Percentiles rank a stretch among this genome's conserved stretches.
Conservation (phyloP, 2,329 filamentous ascomycete genomes). For the Cladosporium sp. region DNA sequence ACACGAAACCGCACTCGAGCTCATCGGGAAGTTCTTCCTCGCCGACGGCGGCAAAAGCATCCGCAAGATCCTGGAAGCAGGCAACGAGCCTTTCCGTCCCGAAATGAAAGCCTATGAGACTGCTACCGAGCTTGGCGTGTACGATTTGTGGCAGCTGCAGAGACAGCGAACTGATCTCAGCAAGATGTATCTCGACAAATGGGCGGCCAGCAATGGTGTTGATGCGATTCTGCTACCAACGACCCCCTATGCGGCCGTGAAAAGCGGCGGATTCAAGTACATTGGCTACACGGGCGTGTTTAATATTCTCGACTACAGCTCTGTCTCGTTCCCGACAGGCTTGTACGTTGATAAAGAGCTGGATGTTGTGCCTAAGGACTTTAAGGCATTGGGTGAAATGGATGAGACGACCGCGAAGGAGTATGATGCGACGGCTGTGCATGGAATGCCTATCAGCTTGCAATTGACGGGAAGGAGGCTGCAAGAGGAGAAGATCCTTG, state of each 20-base stretch:
- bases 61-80: constrained; percentile 35
- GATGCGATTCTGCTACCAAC: constrained; percentile 45
- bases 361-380: constrained; percentile 27
- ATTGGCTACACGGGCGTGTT: constrained; percentile 42
- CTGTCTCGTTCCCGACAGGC: constrained; percentile 42
- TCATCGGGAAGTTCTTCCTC: constrained; percentile 45
- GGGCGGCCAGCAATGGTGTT: constrained; percentile 35
- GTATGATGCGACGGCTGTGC: constrained; percentile 32
- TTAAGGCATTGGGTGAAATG: constrained; percentile 32
- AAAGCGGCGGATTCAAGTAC: constrained; percentile 41
- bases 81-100: constrained; percentile 43
- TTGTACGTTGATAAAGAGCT: constrained; percentile 35
- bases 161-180: constrained; percentile 39
- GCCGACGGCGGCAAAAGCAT: constrained; percentile 50
- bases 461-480: constrained; percentile 30
- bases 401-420: constrained; percentile 35
- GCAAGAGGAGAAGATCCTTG: constrained; percentile 35
- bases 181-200: constrained; percentile 42
- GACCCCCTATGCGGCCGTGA: constrained; percentile 40
- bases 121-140: constrained; percentile 39
- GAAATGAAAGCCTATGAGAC: constrained; percentile 45
- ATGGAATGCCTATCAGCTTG: constrained; percentile 39
- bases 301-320: constrained; percentile 45
- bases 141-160: constrained; percentile 47
- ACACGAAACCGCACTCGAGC: constrained; percentile 48